These are phyloP conservation scores for Apiotrichum sp. DNA, from an alignment of 1,284 basidiomycete genomes.

Conservation along the genomic window DNA sequence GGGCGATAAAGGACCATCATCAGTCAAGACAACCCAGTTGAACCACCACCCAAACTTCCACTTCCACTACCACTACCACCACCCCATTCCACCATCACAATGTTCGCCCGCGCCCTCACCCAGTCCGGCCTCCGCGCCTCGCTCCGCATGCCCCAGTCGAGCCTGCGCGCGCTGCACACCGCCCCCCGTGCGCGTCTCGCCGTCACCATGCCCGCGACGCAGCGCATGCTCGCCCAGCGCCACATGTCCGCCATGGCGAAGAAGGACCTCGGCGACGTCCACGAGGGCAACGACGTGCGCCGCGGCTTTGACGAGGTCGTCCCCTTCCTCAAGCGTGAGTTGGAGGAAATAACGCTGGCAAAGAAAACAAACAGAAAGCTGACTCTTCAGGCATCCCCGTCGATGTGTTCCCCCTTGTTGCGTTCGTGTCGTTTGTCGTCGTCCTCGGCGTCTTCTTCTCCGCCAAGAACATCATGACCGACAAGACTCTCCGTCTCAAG, in stretches of 20 bases:
- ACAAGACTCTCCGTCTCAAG: conserved; percentile 5
- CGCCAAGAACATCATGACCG: conserved; percentile 1
- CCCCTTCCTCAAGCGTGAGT: conserved; percentile 10
- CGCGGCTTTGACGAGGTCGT: conserved; percentile 8
- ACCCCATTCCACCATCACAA: not conserved
- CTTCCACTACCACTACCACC: too few relatives aligned
- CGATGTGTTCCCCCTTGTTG: conserved; percentile 8
- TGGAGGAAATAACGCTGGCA: too few relatives aligned
- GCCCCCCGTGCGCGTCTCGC: not conserved
- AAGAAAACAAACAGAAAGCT: too few relatives aligned
- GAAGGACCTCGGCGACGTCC: not conserved
- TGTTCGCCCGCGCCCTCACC: conserved; percentile 6
- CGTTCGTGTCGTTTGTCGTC: conserved; percentile 3
- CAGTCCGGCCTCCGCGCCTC: conserved; percentile 2
- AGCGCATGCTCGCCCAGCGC: not conserved
- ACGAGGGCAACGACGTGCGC: conserved; percentile 1
- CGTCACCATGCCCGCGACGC: not conserved
- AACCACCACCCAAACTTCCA: too few relatives aligned
- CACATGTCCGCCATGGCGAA: not conserved
- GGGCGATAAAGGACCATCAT: too few relatives aligned
- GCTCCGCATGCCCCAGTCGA: too few relatives aligned
- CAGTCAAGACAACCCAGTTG: too few relatives aligned
- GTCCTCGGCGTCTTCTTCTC: conserved; percentile 6
- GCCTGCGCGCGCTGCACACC: not conserved
- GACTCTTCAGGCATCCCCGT: conserved; percentile 3